Base-by-base conservation (phyloP, 331 rosid genomes). In the Ulmus americana region DNA sequence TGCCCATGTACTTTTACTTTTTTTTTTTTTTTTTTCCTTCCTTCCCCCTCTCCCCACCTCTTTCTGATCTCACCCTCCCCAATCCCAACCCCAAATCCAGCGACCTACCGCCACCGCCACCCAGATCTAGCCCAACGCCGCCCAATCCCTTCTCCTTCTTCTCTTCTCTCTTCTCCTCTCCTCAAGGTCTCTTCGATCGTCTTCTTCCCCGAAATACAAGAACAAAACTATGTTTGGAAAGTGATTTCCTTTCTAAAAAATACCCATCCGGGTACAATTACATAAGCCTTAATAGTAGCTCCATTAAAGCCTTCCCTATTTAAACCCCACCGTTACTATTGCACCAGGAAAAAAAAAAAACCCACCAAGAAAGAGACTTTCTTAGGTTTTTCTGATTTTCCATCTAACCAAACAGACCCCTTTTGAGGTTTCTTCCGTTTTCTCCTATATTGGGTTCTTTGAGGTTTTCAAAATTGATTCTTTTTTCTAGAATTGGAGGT, bases 291-390 rank as follows among this genome's bases (percentile, higher is more conserved):
- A 11, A 45, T 14, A 45, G 8, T 7, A 57, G 39, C 44, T 70
- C 71, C 70, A 71, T 55, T 55, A 65, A 44, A 73, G 53, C 63
- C 67, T 45, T 49, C 55, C 39, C 47, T 49, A 1, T 64, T 49
- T 45, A 14, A 63, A 71, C 47, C 68, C 56, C 58, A 48, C 57
- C 47, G n/a, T 39, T 45, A 40, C 71, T 56, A 56, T 42, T 64
- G 67, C 51, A 39, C 59, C 59, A 39, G 18, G 15, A 6, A 28
- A 28, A 28, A 28, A 28, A 28, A 28, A 28, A 28, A 28, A 28
- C 35, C 35, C 35, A 28, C 35, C 35, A 28, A 28, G 35, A 5
- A 61, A 9, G 65, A 15, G 45, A 14, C 39, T 43, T 61, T 12
- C 61, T 44, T 41, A 44, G 18, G 52, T 8, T 61, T 44, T 5